Evolutionary conservation across 2,329 filamentous ascomycete genomes (phyloP).

Genomic region (Diplocarpon mali): DNA sequence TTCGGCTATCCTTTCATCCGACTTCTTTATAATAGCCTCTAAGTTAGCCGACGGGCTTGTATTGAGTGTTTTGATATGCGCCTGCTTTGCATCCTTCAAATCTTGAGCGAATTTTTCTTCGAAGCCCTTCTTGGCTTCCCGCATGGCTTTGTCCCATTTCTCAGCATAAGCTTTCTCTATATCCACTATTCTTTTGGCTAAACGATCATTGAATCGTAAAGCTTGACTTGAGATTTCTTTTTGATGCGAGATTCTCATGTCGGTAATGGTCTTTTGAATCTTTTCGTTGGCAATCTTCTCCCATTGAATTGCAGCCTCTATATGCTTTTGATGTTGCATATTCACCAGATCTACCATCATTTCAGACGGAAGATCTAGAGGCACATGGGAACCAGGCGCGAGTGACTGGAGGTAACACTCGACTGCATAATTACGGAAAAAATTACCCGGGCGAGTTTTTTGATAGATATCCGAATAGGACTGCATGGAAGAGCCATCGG

Average conservation of each 20-base stretch:
- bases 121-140: no score
- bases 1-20: background rate
- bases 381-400: background rate
- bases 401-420: background rate
- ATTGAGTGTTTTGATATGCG: background rate
- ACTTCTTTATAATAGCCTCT: background rate
- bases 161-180: no score
- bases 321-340: background rate
- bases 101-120: no score
- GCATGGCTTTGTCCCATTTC: no score
- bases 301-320: background rate
- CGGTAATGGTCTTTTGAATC: background rate
- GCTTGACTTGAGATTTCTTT: background rate
- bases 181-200: no score
- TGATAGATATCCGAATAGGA: background rate
- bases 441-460: background rate
- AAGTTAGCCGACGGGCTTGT: background rate
- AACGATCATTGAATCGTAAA: background rate
- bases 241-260: background rate
- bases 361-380: background rate
- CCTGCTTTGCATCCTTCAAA: background rate
- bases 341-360: background rate
- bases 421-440: background rate
- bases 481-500: background rate
- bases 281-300: background rate